Conservation (phyloP, 202 grass and related monocot species). For the Dendrocalamus latiflorus region DNA sequence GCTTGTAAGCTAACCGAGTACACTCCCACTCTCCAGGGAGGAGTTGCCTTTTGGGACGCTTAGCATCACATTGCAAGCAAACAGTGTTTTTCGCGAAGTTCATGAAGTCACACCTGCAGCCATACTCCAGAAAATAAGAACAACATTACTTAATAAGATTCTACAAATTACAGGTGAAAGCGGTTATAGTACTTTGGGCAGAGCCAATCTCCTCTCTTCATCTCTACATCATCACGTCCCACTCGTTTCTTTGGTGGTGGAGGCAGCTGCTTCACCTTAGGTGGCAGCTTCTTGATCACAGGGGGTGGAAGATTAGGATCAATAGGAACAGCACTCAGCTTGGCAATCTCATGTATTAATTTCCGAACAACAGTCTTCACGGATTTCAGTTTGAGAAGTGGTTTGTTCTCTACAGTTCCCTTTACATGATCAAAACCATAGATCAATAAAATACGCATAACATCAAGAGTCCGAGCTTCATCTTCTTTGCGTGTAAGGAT, state of each 20-base stretch:
- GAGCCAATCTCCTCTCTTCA: constrained; percentile 99
- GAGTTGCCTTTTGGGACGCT: constrained; percentile 88
- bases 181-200: constrained; percentile 76
- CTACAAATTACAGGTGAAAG: constrained; percentile 21
- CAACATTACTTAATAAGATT: constrained; percentile 30
- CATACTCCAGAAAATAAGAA: constrained; percentile 39
- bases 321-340: constrained; percentile 70
- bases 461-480: constrained; percentile 87
- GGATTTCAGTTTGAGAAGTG: constrained; percentile 68
- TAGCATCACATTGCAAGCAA: constrained; percentile 90
- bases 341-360: constrained; percentile 83
- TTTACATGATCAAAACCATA: constrained; percentile 87
- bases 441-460: constrained; percentile 72
- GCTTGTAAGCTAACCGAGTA: constrained; percentile 50
- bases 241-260: constrained; percentile 82
- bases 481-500: constrained; percentile 95
- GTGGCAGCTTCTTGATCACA: constrained; percentile 61
- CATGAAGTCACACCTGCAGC: constrained; percentile 96
- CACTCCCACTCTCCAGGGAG: constrained; percentile 98
- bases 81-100: constrained; percentile 92
- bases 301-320: constrained; percentile 87
- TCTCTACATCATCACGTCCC: constrained; percentile 89
- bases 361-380: constrained; percentile 74
- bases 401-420: constrained; percentile 77
- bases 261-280: constrained; percentile 83